Conservation (phyloP, 1,139 yeast species). For the Blastobotrys serpentis region DNA sequence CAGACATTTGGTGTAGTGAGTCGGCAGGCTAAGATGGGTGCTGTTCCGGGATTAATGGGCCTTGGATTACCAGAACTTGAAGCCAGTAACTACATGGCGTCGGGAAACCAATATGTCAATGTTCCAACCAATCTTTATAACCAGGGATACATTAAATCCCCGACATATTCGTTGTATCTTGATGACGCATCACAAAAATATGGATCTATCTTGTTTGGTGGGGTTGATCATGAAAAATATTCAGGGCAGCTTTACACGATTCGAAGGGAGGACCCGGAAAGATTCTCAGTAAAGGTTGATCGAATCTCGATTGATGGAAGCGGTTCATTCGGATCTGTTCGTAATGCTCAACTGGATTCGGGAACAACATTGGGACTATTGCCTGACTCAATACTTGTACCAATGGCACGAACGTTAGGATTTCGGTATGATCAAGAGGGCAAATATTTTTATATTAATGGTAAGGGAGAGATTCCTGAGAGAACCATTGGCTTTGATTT, state of each 20-base stretch:
- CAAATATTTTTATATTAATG: constrained; percentile 20
- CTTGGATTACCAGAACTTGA: constrained; percentile 26
- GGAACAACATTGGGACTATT: constrained; percentile 32
- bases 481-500: constrained; percentile 21
- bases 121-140: constrained; percentile 26
- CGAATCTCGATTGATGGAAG: constrained; percentile 20
- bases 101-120: constrained; percentile 22
- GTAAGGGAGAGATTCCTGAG: constrained; percentile 15
- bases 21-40: constrained; percentile 23
- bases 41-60: constrained; percentile 31
- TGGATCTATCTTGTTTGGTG: constrained; percentile 49
- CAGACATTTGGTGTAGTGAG: constrained; percentile 30
- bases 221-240: constrained; percentile 50
- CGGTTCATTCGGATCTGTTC: constrained; percentile 14
- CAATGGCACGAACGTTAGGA: constrained; percentile 20
- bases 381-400: constrained; percentile 20
- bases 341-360: constrained; percentile 27
- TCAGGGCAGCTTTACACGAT: constrained; percentile 37
- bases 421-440: constrained; percentile 17
- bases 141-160: constrained; percentile 47
- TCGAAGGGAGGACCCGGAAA: constrained; percentile 22
- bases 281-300: constrained; percentile 21
- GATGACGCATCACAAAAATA: constrained; percentile 26
- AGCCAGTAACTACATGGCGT: constrained; percentile 18
- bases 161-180: constrained; percentile 44